phyloP scores from a whole-genome alignment of 768 basidiomycete species.

The Serendipita sp. region DNA sequence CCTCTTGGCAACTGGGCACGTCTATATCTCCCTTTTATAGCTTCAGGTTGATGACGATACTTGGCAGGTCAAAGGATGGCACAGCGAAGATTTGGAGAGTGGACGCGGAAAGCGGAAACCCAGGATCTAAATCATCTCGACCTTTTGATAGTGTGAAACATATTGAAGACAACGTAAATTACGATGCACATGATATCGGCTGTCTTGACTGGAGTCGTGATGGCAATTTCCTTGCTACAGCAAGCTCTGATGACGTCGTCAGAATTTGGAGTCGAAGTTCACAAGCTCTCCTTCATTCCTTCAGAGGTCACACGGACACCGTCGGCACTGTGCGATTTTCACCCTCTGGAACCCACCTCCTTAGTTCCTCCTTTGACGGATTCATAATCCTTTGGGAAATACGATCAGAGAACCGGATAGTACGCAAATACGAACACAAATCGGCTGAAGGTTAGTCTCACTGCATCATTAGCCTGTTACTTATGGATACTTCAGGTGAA shows the following conservation, averaged over 20 bases:
- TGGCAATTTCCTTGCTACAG: conserved; percentile 58
- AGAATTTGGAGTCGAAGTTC: conserved; percentile 33
- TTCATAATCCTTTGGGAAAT: conserved; percentile 70
- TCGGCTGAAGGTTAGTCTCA: no score
- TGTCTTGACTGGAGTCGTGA: conserved; percentile 63
- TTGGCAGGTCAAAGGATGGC: conserved; percentile 54
- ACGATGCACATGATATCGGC: conserved; percentile 43
- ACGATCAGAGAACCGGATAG: neutral
- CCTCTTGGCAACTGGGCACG: neutral
- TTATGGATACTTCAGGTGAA: no score
- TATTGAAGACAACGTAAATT: conserved; percentile 23
- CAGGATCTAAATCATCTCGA: conserved; percentile 14
- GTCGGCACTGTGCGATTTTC: conserved; percentile 41
- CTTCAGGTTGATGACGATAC: neutral
- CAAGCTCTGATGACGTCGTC: conserved; percentile 58
- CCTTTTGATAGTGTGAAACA: conserved; percentile 30
- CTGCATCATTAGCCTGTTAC: no score
- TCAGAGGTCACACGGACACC: conserved; percentile 22
- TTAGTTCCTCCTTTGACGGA: conserved; percentile 63
- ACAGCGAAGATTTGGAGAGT: conserved; percentile 59
- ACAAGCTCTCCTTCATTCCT: conserved; percentile 29
- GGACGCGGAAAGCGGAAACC: no score
- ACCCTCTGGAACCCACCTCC: conserved; percentile 49
- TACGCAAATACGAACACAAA: neutral
- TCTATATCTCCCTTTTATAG: neutral